These are phyloP conservation scores for Wickerhamiella alocasiicola DNA, from an alignment of 805 yeast genomes.

Conservation along the genomic window DNA sequence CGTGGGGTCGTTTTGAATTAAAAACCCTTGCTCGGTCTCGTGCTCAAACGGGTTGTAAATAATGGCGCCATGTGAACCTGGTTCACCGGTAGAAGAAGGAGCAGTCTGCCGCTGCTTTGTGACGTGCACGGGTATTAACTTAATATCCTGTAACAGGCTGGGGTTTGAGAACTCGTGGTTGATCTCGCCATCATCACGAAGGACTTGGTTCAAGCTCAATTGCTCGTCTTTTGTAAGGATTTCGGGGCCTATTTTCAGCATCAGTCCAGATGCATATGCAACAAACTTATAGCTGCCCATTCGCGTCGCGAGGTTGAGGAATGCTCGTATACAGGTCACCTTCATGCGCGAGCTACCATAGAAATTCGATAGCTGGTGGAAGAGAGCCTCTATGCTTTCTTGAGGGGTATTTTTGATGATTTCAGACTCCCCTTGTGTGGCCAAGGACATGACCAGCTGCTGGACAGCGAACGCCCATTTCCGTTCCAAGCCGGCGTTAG, in stretches of 20 bases:
- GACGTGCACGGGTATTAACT: not conserved
- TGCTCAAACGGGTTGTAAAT: conserved; percentile 41
- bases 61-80: conserved; percentile 13
- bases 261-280: conserved; percentile 31
- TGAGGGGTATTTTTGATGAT: conserved; percentile 23
- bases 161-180: conserved; percentile 61
- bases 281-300: conserved; percentile 33
- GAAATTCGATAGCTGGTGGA: conserved; percentile 35
- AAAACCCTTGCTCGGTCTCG: conserved; percentile 9
- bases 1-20: conserved; percentile 38
- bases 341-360: conserved; percentile 45
- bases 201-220: conserved; percentile 26
- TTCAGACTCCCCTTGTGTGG: not conserved
- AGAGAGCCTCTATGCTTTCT: conserved; percentile 24
- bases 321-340: conserved; percentile 37
- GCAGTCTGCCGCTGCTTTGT: not conserved
- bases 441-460: conserved; percentile 35
- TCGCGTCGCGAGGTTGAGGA: conserved; percentile 39
- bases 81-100: not conserved
- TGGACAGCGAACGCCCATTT: conserved; percentile 61
- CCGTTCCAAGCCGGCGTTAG: conserved; percentile 46
- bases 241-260: conserved; percentile 44
- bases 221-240: conserved; percentile 51
- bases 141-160: conserved; percentile 42
- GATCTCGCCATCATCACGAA: conserved; percentile 19